Conservation (phyloP, 345 rosid species). For the Gossypium herbaceum region DNA sequence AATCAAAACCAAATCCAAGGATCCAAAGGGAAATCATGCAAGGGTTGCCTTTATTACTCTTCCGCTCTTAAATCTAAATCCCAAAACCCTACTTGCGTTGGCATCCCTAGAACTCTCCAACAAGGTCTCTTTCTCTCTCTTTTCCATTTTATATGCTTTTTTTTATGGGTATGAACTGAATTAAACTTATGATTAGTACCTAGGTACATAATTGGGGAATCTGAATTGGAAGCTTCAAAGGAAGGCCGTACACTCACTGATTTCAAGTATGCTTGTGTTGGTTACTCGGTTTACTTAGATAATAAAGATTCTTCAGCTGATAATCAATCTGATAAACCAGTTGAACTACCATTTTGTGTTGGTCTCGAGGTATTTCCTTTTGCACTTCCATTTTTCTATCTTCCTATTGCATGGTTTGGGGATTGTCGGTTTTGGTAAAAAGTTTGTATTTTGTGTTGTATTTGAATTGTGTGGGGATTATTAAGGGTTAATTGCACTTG, state of each 20-base stretch:
- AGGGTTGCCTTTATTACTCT: conserved; percentile 43
- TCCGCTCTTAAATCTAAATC: conserved; percentile 35
- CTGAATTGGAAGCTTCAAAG: conserved; percentile 38
- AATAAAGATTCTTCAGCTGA: conserved; percentile 26
- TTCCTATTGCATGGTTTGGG: not conserved
- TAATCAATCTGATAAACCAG: conserved; percentile 20
- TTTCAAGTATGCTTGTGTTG: conserved; percentile 44
- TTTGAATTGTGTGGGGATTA: not conserved
- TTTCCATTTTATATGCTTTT: too few species aligned
- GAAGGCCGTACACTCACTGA: conserved; percentile 34
- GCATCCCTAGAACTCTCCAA: conserved; percentile 35
- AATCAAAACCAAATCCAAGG: conserved; percentile 11
- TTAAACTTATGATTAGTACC: conserved; percentile 29
- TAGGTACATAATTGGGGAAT: conserved; percentile 29
- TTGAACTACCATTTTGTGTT: conserved; percentile 38
- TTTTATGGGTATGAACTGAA: conserved; percentile 7
- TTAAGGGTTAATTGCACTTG: not conserved
- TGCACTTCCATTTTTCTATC: not conserved
- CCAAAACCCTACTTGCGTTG: conserved; percentile 38
- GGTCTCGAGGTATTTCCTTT: conserved; percentile 42
- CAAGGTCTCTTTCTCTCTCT: conserved; percentile 27
- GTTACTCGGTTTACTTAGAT: conserved; percentile 39
- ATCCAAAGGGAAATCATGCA: conserved; percentile 40
- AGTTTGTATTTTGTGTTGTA: not conserved
- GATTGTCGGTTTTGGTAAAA: not conserved